Conservation (phyloP, 164 flowering plant species). For the Vitis amurensis region DNA sequence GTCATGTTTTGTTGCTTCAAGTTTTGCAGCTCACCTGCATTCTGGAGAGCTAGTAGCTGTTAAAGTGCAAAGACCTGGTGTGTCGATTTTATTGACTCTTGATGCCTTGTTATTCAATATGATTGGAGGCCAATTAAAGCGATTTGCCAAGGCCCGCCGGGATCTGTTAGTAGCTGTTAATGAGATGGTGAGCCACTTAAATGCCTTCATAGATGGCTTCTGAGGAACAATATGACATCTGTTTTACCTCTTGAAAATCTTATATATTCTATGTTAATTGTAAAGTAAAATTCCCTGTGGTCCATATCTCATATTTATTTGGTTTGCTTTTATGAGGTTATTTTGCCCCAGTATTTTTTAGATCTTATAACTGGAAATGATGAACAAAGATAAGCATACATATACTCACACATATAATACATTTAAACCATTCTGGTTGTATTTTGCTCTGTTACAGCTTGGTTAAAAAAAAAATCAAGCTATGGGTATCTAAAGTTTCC, state of each 20-base stretch:
- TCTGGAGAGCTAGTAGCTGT: constrained; percentile 98
- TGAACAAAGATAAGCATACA: too few species aligned
- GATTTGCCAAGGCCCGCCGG: constrained; percentile 90
- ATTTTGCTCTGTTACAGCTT: too few species aligned
- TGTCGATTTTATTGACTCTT: constrained; percentile 76
- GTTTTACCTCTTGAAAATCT: background rate
- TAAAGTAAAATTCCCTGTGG: too few species aligned
- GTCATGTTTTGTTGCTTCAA: constrained; percentile 35
- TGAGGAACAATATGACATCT: background rate
- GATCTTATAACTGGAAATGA: too few species aligned
- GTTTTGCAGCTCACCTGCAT: constrained; percentile 91
- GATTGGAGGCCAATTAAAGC: constrained; percentile 94
- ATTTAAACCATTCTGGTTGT: too few species aligned
- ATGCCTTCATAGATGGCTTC: too few species aligned
- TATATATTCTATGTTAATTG: background rate
- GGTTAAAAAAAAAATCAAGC: too few species aligned
- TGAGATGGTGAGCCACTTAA: constrained; percentile 66
- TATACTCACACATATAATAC: too few species aligned
- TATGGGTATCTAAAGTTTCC: too few species aligned
- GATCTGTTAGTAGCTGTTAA: constrained; percentile 94
- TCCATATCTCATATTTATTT: too few species aligned
- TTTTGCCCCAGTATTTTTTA: too few species aligned
- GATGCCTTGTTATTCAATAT: constrained; percentile 89
- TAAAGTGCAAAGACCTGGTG: constrained; percentile 98
- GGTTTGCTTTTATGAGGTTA: too few species aligned